Percentiles rank a stretch among this genome's conserved stretches.
Conservation (phyloP, 805 yeast genomes). For the Myxozyma neglecta region DNA sequence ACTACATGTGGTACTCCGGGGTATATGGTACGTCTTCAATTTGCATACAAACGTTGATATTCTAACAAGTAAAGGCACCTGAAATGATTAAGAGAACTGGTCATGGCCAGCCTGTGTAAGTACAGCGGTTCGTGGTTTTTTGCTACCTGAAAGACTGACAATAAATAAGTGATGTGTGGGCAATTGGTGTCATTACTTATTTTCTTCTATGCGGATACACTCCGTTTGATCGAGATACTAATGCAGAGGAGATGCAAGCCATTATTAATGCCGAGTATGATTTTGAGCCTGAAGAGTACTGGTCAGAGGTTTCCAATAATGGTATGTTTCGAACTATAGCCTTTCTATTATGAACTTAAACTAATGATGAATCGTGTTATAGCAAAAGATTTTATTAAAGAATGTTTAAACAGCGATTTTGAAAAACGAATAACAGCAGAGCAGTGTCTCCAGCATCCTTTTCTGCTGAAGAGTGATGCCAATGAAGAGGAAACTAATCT, state of each 20-base stretch:
- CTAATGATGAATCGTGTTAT: neutral
- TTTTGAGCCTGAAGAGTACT: constrained; percentile 61
- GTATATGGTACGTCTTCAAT: constrained; percentile 46
- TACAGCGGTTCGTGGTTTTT: neutral
- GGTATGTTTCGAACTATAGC: constrained; percentile 35
- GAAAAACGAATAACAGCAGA: constrained; percentile 49
- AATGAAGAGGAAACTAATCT: constrained; percentile 38
- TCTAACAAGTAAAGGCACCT: constrained; percentile 49
- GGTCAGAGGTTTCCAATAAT: constrained; percentile 52
- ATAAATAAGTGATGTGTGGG: constrained; percentile 60
- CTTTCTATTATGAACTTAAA: neutral
- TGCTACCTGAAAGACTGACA: neutral
- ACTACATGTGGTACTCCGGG: constrained; percentile 69
- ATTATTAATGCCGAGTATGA: constrained; percentile 58
- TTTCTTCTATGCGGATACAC: constrained; percentile 72
- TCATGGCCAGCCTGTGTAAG: constrained; percentile 54
- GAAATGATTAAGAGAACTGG: constrained; percentile 56
- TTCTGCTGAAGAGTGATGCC: constrained; percentile 32
- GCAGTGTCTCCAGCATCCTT: constrained; percentile 50
- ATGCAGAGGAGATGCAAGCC: constrained; percentile 65
- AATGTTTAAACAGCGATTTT: constrained; percentile 54
- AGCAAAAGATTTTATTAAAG: constrained; percentile 55
- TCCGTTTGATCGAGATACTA: constrained; percentile 75
- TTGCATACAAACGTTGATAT: neutral
- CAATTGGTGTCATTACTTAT: constrained; percentile 69